Evolutionary conservation across 2,329 filamentous ascomycete genomes (phyloP).

Genomic region (Leptographium galeiforme): DNA sequence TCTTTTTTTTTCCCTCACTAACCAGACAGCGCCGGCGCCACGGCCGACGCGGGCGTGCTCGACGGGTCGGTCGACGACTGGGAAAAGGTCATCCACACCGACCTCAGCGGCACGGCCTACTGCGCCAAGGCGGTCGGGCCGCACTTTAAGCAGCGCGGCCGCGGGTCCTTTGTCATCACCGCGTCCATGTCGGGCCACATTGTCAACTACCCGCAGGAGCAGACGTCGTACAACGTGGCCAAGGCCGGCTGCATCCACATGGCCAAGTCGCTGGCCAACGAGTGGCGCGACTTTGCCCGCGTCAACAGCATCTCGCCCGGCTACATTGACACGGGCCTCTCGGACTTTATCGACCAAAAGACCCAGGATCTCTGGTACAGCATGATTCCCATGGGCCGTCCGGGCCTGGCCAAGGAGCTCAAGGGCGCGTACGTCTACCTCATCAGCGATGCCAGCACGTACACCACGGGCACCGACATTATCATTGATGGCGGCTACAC

Average conservation of each 20-base stretch:
- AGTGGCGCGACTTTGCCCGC: slow-evolving; percentile 64
- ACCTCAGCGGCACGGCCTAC: slow-evolving; percentile 68
- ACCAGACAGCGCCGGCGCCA: slow-evolving; percentile 46
- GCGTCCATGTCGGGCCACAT: slow-evolving; percentile 69
- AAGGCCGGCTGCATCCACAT: slow-evolving; percentile 52
- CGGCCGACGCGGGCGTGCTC: slow-evolving; percentile 54
- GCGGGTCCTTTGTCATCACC: slow-evolving; percentile 64
- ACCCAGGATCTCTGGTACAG: slow-evolving; percentile 61
- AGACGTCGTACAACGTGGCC: slow-evolving; percentile 60
- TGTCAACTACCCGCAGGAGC: slow-evolving; percentile 63
- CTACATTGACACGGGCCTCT: slow-evolving; percentile 64
- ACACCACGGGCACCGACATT: slow-evolving; percentile 64
- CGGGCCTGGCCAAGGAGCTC: slow-evolving; percentile 60
- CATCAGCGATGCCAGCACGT: slow-evolving; percentile 69
- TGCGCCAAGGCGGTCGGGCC: slow-evolving; percentile 54
- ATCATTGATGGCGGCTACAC: slow-evolving; percentile 65
- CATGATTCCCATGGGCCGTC: slow-evolving; percentile 73
- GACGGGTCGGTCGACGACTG: slow-evolving; percentile 53
- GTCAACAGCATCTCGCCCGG: slow-evolving; percentile 62
- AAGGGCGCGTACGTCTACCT: slow-evolving; percentile 76
- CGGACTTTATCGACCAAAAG: slow-evolving; percentile 48
- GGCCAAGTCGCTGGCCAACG: slow-evolving; percentile 58
- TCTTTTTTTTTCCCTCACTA: too few relatives aligned
- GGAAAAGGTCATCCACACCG: slow-evolving; percentile 53
- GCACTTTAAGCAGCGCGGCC: slow-evolving; percentile 46